A percentile compares a stretch with the other conserved stretches of the same genome.
phyloP scores from a whole-genome alignment of 768 basidiomycete species.

The Termitomyces sp. region DNA sequence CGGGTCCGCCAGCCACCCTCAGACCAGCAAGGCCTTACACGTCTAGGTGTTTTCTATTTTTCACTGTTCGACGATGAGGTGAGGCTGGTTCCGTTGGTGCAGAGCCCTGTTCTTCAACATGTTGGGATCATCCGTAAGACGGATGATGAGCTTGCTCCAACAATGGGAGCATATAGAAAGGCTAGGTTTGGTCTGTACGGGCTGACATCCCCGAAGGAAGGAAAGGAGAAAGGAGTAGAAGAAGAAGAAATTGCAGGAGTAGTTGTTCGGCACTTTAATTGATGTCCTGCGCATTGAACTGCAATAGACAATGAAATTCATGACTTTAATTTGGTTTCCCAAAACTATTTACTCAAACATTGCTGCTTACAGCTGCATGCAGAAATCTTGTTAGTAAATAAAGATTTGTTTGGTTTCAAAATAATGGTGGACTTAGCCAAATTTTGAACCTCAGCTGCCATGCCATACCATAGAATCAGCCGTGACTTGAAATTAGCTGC shows the following conservation, averaged over 20 bases:
- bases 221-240: constrained; percentile 31
- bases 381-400: too few species aligned
- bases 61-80: constrained; percentile 38
- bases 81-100: constrained; percentile 29
- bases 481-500: too few species aligned
- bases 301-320: too few species aligned
- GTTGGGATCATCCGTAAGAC: constrained; percentile 28
- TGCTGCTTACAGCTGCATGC: too few species aligned
- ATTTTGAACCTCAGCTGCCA: too few species aligned
- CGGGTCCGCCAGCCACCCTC: constrained; percentile 44
- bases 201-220: constrained; percentile 23
- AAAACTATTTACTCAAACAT: too few species aligned
- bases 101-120: constrained; percentile 38
- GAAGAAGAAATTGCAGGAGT: constrained; percentile 43
- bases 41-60: constrained; percentile 47
- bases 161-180: constrained; percentile 36
- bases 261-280: constrained; percentile 38
- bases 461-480: too few species aligned
- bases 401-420: too few species aligned
- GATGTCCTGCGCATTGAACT: not conserved
- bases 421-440: too few species aligned
- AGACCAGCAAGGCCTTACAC: constrained; percentile 36
- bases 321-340: too few species aligned
- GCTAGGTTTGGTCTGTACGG: constrained; percentile 38
- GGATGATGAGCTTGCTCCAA: constrained; percentile 32